phyloP scores from a whole-genome alignment of 495 filamentous ascomycete genomes.

The Cetradonia linearis region DNA sequence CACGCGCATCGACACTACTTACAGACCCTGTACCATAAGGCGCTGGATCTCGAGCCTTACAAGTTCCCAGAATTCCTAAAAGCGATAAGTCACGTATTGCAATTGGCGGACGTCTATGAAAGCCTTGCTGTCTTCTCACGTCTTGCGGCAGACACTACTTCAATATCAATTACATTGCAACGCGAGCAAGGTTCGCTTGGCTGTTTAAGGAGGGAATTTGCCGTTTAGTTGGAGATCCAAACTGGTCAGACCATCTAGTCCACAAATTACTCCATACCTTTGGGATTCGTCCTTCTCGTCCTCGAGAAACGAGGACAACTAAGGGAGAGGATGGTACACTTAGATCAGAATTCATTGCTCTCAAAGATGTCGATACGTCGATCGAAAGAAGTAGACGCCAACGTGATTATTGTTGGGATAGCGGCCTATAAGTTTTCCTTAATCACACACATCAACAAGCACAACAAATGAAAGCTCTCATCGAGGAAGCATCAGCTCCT shows the following conservation, averaged over 20 bases:
- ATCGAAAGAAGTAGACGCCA: rapidly evolving
- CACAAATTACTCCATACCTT: background rate
- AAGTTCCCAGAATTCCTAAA: background rate
- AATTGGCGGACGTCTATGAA: background rate
- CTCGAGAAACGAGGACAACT: background rate
- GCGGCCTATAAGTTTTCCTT: background rate
- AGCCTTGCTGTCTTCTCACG: background rate
- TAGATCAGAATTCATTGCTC: background rate
- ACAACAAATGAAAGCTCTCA: background rate
- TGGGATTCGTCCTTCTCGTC: background rate
- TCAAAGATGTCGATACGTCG: background rate
- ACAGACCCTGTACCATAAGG: background rate
- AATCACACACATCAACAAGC: background rate
- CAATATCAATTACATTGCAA: background rate
- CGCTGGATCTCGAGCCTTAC: background rate
- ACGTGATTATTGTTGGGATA: background rate
- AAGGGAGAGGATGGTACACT: background rate
- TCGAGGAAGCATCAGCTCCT: background rate
- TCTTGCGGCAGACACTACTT: background rate
- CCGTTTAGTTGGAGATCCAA: background rate
- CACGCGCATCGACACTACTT: background rate
- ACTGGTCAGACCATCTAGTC: background rate
- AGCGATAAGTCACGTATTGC: background rate
- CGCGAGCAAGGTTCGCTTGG: background rate
- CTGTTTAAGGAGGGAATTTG: background rate